phyloP scores from a whole-genome alignment of 78 protist genomes.

The Speleostelium caveatum region DNA sequence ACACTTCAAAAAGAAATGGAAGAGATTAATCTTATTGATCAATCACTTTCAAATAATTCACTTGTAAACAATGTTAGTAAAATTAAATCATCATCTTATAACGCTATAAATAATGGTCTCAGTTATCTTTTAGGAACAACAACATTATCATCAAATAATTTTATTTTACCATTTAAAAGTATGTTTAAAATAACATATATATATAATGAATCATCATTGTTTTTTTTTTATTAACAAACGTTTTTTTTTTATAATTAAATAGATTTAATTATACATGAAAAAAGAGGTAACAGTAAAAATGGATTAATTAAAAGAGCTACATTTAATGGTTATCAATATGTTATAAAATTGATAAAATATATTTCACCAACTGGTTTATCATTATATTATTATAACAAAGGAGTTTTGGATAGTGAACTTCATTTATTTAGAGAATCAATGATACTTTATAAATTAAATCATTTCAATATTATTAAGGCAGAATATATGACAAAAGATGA shows the following conservation, averaged over 20 bases:
- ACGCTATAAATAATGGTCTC: not conserved
- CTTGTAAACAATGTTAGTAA: not conserved
- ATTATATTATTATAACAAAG: not conserved
- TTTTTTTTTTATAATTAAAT: not conserved
- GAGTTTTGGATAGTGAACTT: slow-evolving; percentile 1
- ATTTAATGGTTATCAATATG: not conserved
- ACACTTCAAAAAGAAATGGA: slow-evolving; percentile 34
- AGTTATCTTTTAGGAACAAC: slow-evolving; percentile 14
- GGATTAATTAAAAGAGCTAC: slow-evolving; percentile 14
- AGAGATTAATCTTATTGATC: not conserved
- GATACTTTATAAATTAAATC: slow-evolving; percentile 29
- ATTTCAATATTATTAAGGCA: slow-evolving; percentile 1
- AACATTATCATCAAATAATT: not conserved
- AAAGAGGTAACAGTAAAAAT: slow-evolving; percentile 16
- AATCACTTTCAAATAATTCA: not conserved
- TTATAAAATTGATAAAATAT: slow-evolving; percentile 18
- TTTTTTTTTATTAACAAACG: not conserved
- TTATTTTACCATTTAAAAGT: slow-evolving; percentile 40
- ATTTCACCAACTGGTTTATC: not conserved
- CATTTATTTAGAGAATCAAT: slow-evolving; percentile 43
- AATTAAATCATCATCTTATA: not conserved
- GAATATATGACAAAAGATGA: slow-evolving; percentile 60
- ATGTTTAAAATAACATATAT: not conserved
- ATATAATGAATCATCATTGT: not conserved
- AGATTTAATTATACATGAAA: slow-evolving; percentile 30